Conservation (phyloP, 345 rosid genomes). For the Iberis pinnata region DNA sequence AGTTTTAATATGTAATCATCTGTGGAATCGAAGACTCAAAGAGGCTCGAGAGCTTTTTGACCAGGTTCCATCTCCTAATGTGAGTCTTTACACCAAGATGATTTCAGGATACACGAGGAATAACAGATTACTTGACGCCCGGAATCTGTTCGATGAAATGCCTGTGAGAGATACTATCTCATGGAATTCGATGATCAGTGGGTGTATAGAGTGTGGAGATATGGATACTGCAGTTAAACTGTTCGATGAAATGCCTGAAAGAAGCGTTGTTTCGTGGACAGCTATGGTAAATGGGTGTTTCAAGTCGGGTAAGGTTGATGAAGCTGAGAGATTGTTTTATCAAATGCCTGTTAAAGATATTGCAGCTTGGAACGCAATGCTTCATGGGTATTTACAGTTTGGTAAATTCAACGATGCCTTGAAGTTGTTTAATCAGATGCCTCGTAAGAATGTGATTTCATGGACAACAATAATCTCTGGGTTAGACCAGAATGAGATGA, state of each 20-base stretch:
- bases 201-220: slow-evolving; percentile 57
- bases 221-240: slow-evolving; percentile 34
- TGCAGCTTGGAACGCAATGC: slow-evolving; percentile 70
- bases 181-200: slow-evolving; percentile 69
- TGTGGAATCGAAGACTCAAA: slow-evolving; percentile 34
- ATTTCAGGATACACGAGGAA: slow-evolving; percentile 35
- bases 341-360: slow-evolving; percentile 55
- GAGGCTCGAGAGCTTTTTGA: slow-evolving; percentile 41
- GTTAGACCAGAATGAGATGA: slow-evolving; percentile 49
- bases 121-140: slow-evolving; percentile 40
- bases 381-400: slow-evolving; percentile 51
- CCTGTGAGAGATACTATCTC: slow-evolving; percentile 43
- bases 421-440: slow-evolving; percentile 53
- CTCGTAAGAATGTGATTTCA: slow-evolving; percentile 52
- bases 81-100: slow-evolving; percentile 51
- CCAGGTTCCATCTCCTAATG: slow-evolving; percentile 35
- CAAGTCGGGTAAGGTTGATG: slow-evolving; percentile 41
- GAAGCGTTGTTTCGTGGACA: slow-evolving; percentile 66
- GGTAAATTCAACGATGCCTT: slow-evolving; percentile 48
- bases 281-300: slow-evolving; percentile 62
- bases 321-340: slow-evolving; percentile 49
- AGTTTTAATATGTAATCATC: slow-evolving; percentile 34
- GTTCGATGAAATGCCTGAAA: slow-evolving; percentile 65
- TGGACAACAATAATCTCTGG: slow-evolving; percentile 86
- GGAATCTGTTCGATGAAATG: slow-evolving; percentile 43